phyloP scores from a whole-genome alignment of 192 early-diverging fungal species.

The Coemansia sp. region DNA sequence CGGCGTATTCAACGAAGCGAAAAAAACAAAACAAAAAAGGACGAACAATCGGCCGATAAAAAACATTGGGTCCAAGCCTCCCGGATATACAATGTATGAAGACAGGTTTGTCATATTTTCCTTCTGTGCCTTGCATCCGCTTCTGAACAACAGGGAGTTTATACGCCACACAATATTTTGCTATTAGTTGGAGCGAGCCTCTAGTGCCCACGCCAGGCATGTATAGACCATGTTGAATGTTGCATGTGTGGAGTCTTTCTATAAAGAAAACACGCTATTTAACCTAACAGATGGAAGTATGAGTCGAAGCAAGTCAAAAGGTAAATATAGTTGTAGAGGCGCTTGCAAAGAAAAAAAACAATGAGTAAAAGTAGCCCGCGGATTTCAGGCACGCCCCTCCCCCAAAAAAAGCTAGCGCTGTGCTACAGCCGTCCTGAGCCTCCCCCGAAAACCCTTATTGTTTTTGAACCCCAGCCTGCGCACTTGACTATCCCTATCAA shows the following conservation, averaged over 20 bases:
- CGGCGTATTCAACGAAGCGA: neutral
- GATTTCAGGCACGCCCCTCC: slow-evolving; percentile 4
- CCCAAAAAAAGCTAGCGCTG: neutral
- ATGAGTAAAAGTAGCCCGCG: slow-evolving; percentile 1
- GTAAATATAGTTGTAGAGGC: neutral
- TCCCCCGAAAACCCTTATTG: neutral
- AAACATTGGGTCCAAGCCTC: neutral
- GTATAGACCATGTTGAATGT: neutral
- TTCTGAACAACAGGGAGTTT: neutral
- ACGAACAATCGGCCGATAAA: neutral
- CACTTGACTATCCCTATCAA: slow-evolving; percentile 3
- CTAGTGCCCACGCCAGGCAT: neutral
- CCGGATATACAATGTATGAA: slow-evolving; percentile 2
- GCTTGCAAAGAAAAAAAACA: neutral
- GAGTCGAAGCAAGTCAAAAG: neutral
- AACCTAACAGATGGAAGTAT: neutral
- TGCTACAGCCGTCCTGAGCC: slow-evolving; percentile 4
- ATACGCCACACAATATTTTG: neutral
- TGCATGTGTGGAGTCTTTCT: neutral
- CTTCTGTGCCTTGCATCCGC: neutral
- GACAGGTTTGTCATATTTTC: neutral
- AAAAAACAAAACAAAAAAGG: slow-evolving; percentile 6
- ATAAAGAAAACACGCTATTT: neutral
- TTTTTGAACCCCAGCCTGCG: neutral
- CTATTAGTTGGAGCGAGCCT: neutral